These are phyloP conservation scores for Trichoderma hamatum DNA, from an alignment of 2,329 filamentous ascomycete genomes.

Conservation along the genomic window DNA sequence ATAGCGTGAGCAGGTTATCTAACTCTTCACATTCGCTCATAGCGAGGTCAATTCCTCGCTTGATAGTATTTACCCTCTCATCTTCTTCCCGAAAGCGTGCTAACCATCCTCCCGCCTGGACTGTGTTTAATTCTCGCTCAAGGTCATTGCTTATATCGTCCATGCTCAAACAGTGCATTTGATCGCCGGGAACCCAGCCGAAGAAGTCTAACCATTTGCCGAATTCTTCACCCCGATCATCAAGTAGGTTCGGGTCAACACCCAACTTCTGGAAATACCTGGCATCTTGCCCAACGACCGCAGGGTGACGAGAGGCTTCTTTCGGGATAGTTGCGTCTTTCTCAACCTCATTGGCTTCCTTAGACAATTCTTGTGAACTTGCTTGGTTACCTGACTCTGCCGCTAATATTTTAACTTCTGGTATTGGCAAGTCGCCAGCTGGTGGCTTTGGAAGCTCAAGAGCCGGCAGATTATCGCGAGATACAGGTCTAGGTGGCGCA, in stretches of 20 bases:
- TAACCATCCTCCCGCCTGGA: slow-evolving; percentile 92
- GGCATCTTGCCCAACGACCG: slow-evolving; percentile 72
- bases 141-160: slow-evolving; percentile 82
- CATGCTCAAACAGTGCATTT: slow-evolving; percentile 73
- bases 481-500: slow-evolving; percentile 63
- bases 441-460: slow-evolving; percentile 38
- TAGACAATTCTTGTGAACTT: slow-evolving; percentile 44
- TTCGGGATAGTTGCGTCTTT: slow-evolving; percentile 39
- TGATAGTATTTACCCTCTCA: slow-evolving; percentile 84
- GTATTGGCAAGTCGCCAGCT: slow-evolving; percentile 47
- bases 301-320: slow-evolving; percentile 60
- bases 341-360: slow-evolving; percentile 33
- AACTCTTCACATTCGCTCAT: slow-evolving; percentile 95
- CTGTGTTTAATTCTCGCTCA: slow-evolving; percentile 83
- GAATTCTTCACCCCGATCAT: slow-evolving; percentile 77
- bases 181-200: slow-evolving; percentile 78
- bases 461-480: slow-evolving; percentile 36
- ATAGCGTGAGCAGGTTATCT: slow-evolving; percentile 90
- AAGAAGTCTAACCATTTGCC: slow-evolving; percentile 82
- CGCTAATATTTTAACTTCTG: slow-evolving; percentile 62
- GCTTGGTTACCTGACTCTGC: slow-evolving; percentile 47
- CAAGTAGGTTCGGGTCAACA: slow-evolving; percentile 75
- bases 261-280: slow-evolving; percentile 79
- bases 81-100: slow-evolving; percentile 84
- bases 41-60: slow-evolving; percentile 82